These are phyloP conservation scores for Remersonia thermophila DNA, from an alignment of 2,329 filamentous ascomycete species.

Conservation along the genomic window DNA sequence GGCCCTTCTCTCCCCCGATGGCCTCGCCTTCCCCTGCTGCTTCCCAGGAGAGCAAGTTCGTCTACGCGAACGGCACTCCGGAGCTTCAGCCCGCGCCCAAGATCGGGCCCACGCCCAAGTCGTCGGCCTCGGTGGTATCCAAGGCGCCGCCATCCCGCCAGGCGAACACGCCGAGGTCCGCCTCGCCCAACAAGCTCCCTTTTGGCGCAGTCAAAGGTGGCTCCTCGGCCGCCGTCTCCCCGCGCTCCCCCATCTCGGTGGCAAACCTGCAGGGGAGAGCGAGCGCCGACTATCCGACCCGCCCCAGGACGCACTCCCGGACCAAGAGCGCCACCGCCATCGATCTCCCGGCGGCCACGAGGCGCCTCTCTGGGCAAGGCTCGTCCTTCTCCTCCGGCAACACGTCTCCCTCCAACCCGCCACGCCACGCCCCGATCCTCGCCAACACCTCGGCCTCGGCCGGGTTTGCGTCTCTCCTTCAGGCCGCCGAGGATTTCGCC, in stretches of 20 bases:
- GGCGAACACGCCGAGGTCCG: conserved; percentile 30
- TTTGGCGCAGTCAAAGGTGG: conserved; percentile 6
- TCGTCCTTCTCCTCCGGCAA: conserved; percentile 23
- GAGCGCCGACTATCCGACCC: conserved; percentile 3
- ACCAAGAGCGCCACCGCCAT: conserved; percentile 23
- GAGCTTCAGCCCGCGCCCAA: conserved; percentile 30
- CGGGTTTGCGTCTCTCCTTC: conserved; percentile 42
- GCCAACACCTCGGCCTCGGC: conserved; percentile 11
- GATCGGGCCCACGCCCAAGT: conserved; percentile 22
- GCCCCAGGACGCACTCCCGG: neutral
- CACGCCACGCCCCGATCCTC: conserved; percentile 25
- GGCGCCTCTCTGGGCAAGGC: conserved; percentile 23
- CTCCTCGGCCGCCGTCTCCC: conserved; percentile 5
- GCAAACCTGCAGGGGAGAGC: too few relatives aligned
- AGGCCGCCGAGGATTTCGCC: conserved; percentile 40
- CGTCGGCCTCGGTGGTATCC: conserved; percentile 35
- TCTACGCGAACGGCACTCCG: conserved; percentile 58
- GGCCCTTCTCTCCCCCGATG: conserved; percentile 23
- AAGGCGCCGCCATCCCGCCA: conserved; percentile 32
- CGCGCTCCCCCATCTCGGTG: conserved; percentile 14
- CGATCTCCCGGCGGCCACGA: conserved; percentile 26
- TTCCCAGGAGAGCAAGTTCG: conserved; percentile 49
- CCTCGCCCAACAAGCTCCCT: conserved; percentile 38
- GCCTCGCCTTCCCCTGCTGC: conserved; percentile 19
- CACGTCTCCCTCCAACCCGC: conserved; percentile 26